Percentiles rank a stretch among this genome's conserved stretches.
Conservation (phyloP, 352 stramenopile genomes). For the Globisporangium apiculatum region DNA sequence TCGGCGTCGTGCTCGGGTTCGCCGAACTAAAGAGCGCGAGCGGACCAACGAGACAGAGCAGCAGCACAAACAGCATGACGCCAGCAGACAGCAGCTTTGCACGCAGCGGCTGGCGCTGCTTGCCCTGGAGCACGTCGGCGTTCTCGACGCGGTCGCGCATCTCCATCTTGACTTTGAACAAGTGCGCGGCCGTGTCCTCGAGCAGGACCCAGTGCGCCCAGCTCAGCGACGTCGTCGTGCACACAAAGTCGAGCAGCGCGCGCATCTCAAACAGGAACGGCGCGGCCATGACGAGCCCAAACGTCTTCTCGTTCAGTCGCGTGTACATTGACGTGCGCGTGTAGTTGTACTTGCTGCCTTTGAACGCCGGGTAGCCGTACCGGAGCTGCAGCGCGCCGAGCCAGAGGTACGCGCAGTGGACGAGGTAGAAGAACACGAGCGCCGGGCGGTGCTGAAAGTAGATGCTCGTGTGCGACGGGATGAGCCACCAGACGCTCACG, state of each 20-base stretch:
- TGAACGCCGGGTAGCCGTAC: conserved; percentile 82
- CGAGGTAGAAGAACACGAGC: conserved; percentile 73
- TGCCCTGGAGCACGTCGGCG: conserved; percentile 72
- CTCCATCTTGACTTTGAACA: conserved; percentile 72
- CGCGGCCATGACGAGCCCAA: conserved; percentile 67
- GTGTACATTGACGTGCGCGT: conserved; percentile 36
- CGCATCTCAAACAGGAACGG: conserved; percentile 88
- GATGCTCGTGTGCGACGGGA: conserved; percentile 64
- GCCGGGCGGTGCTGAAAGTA: conserved; percentile 73
- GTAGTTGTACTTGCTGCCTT: conserved; percentile 80
- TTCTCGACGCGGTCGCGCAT: conserved; percentile 66
- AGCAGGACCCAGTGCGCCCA: conserved; percentile 79
- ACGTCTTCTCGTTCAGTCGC: conserved; percentile 49
- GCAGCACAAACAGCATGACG: conserved; percentile 70
- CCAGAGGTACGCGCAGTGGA: conserved; percentile 78
- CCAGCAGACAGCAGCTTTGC: conserved; percentile 66
- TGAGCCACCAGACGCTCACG: conserved; percentile 65
- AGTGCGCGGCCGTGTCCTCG: conserved; percentile 74
- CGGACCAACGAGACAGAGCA: conserved; percentile 71
- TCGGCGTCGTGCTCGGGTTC: conserved; percentile 73
- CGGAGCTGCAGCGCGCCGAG: conserved; percentile 71
- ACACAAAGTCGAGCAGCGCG: conserved; percentile 80
- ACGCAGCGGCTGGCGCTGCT: conserved; percentile 58
- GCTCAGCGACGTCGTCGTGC: conserved; percentile 77
- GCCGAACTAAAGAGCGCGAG: conserved; percentile 82